Conservation (phyloP, 345 rosid genomes). For the Camelina sativa region DNA sequence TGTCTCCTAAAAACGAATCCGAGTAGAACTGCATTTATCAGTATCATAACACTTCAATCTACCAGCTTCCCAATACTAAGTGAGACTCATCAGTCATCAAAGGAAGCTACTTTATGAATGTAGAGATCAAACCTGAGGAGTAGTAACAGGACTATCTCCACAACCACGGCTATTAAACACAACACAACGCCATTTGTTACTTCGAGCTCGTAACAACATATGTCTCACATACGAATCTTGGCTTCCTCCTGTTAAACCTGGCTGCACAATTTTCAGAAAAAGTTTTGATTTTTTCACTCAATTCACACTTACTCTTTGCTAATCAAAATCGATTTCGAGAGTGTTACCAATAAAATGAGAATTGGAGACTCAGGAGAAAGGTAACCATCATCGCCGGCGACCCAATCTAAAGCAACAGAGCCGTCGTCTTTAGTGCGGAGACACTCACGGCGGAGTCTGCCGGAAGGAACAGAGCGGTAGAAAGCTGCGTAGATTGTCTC, state of each 20-base stretch:
- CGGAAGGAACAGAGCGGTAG: slow-evolving; percentile 49
- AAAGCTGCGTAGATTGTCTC: slow-evolving; percentile 59
- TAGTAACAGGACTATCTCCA: slow-evolving; percentile 79
- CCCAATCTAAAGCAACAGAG: slow-evolving; percentile 59
- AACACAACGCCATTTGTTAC: slow-evolving; percentile 84
- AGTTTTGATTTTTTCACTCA: neutral
- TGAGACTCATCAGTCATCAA: neutral
- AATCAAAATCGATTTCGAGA: neutral
- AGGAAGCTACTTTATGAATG: too few relatives aligned
- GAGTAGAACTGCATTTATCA: slow-evolving; percentile 85
- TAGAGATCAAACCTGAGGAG: slow-evolving; percentile 64
- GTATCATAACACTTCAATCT: slow-evolving; percentile 32
- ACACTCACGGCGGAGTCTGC: slow-evolving; percentile 55
- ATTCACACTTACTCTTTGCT: neutral
- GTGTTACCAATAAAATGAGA: slow-evolving; percentile 73
- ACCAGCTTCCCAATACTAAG: neutral
- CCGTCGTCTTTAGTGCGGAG: slow-evolving; percentile 55
- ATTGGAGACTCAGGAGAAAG: slow-evolving; percentile 66
- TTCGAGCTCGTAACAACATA: slow-evolving; percentile 64
- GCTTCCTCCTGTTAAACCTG: slow-evolving; percentile 93
- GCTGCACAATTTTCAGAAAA: slow-evolving; percentile 49
- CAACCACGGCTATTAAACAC: slow-evolving; percentile 94
- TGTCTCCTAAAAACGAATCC: slow-evolving; percentile 92
- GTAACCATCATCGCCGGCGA: slow-evolving; percentile 46
- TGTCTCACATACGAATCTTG: slow-evolving; percentile 85